Percentiles rank a stretch among this genome's conserved stretches.
Conservation (phyloP, 148 eudicot species). For the Camellia lanceoleosa region DNA sequence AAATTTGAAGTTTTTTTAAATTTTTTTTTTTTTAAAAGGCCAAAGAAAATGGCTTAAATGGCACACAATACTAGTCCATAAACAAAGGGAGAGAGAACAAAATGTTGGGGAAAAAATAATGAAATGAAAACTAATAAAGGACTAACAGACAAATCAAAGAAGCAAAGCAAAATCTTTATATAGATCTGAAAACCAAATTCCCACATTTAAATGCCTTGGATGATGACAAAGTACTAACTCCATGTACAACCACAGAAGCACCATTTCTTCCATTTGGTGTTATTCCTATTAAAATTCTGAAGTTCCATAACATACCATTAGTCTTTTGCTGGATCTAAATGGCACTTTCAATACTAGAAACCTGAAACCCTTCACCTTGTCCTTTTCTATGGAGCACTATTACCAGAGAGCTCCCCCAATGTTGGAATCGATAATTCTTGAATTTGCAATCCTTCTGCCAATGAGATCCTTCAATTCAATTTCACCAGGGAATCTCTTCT, state of each 20-base stretch:
- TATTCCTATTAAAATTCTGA: not conserved
- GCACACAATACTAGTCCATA: too few species aligned
- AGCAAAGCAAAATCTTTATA: not conserved
- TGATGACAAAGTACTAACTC: not conserved
- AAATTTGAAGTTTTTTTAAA: too few species aligned
- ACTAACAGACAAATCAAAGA: too few species aligned
- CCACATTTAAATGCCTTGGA: not conserved
- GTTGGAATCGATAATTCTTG: slow-evolving; percentile 42
- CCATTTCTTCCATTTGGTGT: too few species aligned
- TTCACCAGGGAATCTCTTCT: slow-evolving; percentile 89
- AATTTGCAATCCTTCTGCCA: slow-evolving; percentile 43
- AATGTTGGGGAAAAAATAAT: not conserved
- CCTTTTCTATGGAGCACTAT: slow-evolving; percentile 12
- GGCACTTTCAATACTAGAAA: not conserved
- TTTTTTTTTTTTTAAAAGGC: too few species aligned
- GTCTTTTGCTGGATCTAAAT: not conserved
- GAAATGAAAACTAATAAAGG: not conserved
- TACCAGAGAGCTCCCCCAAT: slow-evolving; percentile 37
- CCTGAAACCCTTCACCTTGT: not conserved
- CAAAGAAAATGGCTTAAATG: too few species aligned
- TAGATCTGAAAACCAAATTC: not conserved
- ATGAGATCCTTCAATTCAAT: slow-evolving; percentile 75
- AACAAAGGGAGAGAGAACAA: not conserved
- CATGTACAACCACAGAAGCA: not conserved
- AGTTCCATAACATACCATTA: not conserved